These are phyloP conservation scores for Phytophthora pistaciae DNA, from an alignment of 352 stramenopile species.

Conservation along the genomic window DNA sequence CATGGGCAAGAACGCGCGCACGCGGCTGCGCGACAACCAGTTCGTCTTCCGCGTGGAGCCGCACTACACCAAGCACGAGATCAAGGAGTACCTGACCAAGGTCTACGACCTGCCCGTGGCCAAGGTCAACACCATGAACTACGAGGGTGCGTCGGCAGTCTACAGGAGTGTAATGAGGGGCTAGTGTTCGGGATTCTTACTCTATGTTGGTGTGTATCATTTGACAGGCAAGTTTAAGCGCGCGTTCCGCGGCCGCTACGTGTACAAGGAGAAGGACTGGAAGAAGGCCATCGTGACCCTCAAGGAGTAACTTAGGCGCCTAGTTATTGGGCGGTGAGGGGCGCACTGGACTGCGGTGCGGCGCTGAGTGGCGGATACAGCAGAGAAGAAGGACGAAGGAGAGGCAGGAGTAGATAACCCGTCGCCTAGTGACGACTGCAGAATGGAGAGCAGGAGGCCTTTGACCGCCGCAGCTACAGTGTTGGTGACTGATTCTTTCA, in stretches of 20 bases:
- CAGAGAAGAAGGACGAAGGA: not conserved
- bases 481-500: not conserved
- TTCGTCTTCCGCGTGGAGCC: constrained; percentile 95
- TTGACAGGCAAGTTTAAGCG: constrained; percentile 89
- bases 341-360: not conserved
- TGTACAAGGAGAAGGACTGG: constrained; percentile 95
- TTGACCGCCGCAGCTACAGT: constrained; percentile 7
- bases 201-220: not conserved
- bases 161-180: too few relatives aligned
- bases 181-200: not conserved
- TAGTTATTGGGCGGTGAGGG: constrained; percentile 17
- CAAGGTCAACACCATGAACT: constrained; percentile 97
- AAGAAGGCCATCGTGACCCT: constrained; percentile 94
- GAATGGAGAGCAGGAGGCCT: constrained; percentile 19
- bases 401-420: constrained; percentile 15
- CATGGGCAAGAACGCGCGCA: constrained; percentile 87
- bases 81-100: constrained; percentile 98
- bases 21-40: constrained; percentile 81
- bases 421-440: constrained; percentile 13
- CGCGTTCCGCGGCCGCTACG: constrained; percentile 81
- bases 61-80: constrained; percentile 97
- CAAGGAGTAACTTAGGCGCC: constrained; percentile 65
- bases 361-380: constrained; percentile 2
- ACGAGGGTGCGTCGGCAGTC: constrained; percentile 69
- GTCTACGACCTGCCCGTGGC: constrained; percentile 95